Evolutionary conservation across 352 stramenopile genomes (phyloP).

Genomic region (Phytopythium chamaehyphon): DNA sequence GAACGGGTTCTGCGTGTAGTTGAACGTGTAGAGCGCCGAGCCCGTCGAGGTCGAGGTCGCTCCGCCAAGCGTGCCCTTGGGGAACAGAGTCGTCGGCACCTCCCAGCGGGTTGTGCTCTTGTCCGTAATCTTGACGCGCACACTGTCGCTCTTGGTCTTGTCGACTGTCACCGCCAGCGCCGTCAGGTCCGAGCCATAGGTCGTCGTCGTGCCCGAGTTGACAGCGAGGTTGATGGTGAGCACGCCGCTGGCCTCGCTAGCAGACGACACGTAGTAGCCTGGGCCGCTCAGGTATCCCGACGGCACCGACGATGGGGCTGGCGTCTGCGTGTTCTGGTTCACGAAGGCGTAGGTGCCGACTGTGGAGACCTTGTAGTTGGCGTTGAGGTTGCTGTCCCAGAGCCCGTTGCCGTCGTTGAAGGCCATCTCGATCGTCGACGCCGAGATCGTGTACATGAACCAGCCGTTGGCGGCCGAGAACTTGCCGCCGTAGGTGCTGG

Average conservation of each 20-base stretch:
- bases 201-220: conserved; percentile 16
- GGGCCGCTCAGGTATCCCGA: conserved; percentile 28
- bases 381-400: conserved; percentile 42
- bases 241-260: conserved; percentile 19
- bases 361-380: conserved; percentile 31
- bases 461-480: conserved; percentile 35
- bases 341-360: conserved; percentile 31
- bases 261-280: conserved; percentile 32
- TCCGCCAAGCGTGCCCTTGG: conserved; percentile 19
- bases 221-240: conserved; percentile 28
- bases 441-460: conserved; percentile 32
- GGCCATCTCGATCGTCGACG: conserved; percentile 24
- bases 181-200: conserved; percentile 34
- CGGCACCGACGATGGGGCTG: conserved; percentile 7
- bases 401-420: conserved; percentile 37
- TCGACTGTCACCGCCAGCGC: conserved; percentile 34
- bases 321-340: conserved; percentile 16
- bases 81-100: conserved; percentile 31
- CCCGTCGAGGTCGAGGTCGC: neutral
- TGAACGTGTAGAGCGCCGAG: conserved; percentile 17
- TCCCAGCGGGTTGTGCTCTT: conserved; percentile 50
- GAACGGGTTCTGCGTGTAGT: conserved; percentile 36
- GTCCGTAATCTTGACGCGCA: conserved; percentile 50
- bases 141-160: conserved; percentile 29
- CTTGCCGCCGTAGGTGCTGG: conserved; percentile 24